Conservation (phyloP, 352 stramenopile genomes). For the Pythium vanterpoolii region DNA sequence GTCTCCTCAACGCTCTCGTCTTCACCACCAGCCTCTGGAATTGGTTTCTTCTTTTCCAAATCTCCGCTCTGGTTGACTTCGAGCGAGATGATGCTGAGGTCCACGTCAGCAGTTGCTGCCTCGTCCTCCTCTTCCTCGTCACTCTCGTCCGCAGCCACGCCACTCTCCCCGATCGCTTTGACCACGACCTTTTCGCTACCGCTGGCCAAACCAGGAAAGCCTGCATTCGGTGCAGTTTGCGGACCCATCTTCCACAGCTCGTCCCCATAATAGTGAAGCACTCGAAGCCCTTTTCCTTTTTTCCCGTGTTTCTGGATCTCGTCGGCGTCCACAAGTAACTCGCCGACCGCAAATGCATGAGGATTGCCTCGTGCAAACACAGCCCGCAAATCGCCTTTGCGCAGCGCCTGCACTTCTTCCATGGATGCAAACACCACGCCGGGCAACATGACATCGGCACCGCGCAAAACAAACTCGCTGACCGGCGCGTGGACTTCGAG, state of each 20-base stretch:
- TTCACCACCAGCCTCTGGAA: neutral
- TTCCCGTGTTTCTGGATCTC: constrained; percentile 55
- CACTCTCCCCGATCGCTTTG: constrained; percentile 11
- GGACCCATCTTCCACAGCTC: constrained; percentile 74
- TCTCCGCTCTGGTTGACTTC: constrained; percentile 8
- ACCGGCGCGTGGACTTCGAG: constrained; percentile 73
- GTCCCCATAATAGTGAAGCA: constrained; percentile 73
- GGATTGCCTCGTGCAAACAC: constrained; percentile 77
- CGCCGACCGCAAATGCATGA: constrained; percentile 69
- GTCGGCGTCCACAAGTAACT: constrained; percentile 63
- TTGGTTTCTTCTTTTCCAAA: constrained; percentile 35
- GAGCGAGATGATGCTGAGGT: constrained; percentile 32
- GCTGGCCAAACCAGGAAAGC: constrained; percentile 38
- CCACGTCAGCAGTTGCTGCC: constrained; percentile 26
- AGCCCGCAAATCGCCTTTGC: constrained; percentile 62
- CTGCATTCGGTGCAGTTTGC: constrained; percentile 60
- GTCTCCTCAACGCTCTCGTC: constrained; percentile 22
- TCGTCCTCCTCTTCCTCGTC: constrained; percentile 3
- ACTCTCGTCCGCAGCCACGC: constrained; percentile 7
- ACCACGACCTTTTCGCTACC: constrained; percentile 12
- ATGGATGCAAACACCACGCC: constrained; percentile 62
- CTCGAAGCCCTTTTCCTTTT: constrained; percentile 62
- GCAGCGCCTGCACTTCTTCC: constrained; percentile 50
- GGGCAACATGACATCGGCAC: constrained; percentile 82
- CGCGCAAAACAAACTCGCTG: constrained; percentile 77